A percentile compares a stretch with the other conserved stretches of the same genome.
phyloP scores from a whole-genome alignment of 176 grass and related monocot genomes.

The Oryza glaberrima region DNA sequence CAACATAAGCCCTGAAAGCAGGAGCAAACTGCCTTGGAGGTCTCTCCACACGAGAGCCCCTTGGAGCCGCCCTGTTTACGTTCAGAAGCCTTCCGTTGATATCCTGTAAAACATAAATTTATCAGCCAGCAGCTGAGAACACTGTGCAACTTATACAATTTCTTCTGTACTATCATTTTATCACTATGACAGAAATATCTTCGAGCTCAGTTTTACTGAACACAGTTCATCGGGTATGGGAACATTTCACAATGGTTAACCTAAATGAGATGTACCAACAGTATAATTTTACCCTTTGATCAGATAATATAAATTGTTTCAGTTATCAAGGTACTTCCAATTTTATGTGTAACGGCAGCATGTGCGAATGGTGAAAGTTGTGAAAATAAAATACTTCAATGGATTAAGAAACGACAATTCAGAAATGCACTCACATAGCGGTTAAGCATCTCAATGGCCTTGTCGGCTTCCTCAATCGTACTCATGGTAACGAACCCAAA shows the following conservation, averaged over 20 bases:
- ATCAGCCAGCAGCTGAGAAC: neutral
- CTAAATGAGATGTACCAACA: neutral
- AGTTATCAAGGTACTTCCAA: neutral
- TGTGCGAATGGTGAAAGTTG: neutral
- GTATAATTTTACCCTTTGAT: neutral
- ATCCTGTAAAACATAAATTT: conserved; percentile 54
- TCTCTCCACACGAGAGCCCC: conserved; percentile 72
- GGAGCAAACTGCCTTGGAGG: conserved; percentile 48
- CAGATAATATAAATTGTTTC: conserved; percentile 22
- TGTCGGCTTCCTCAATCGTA: conserved; percentile 84
- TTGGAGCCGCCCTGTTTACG: conserved; percentile 86
- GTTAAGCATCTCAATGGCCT: conserved; percentile 73
- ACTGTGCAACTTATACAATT: neutral
- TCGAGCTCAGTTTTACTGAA: neutral
- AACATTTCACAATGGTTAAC: neutral
- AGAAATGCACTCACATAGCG: conserved; percentile 60
- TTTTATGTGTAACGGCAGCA: neutral
- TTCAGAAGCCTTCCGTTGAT: conserved; percentile 68
- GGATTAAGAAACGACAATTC: neutral
- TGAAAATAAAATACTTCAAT: neutral
- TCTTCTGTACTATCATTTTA: neutral
- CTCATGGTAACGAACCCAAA: conserved; percentile 91
- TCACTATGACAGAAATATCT: neutral
- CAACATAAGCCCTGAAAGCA: conserved; percentile 82
- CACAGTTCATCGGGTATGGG: neutral